A percentile compares a stretch with the other conserved stretches of the same genome.
phyloP scores from a whole-genome alignment of 352 stramenopile species.

The Phytophthora nicotianae region DNA sequence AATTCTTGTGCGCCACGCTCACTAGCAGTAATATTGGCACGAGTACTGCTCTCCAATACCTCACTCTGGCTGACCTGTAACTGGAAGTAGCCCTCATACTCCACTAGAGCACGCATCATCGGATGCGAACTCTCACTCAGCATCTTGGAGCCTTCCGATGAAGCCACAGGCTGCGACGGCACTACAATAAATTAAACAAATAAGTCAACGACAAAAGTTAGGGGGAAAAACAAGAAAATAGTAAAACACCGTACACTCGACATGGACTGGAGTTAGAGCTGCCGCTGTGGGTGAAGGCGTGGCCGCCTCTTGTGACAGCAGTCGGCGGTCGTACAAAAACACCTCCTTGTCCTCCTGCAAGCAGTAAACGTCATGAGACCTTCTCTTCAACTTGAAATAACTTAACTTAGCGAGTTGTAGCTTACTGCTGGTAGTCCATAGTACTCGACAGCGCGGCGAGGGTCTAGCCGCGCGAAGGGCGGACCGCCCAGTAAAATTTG shows the following conservation, averaged over 20 bases:
- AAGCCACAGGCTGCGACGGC: slow-evolving; percentile 52
- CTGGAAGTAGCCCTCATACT: slow-evolving; percentile 87
- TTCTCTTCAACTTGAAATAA: slow-evolving; percentile 6
- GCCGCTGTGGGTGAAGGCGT: slow-evolving; percentile 32
- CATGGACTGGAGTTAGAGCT: slow-evolving; percentile 49
- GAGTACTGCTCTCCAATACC: slow-evolving; percentile 55
- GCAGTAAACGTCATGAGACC: slow-evolving; percentile 1
- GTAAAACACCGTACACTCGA: slow-evolving; percentile 39
- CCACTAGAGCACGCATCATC: slow-evolving; percentile 73
- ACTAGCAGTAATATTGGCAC: slow-evolving; percentile 61
- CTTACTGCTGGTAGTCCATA: slow-evolving; percentile 67
- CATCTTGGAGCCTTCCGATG: slow-evolving; percentile 70
- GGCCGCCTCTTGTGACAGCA: slow-evolving; percentile 72
- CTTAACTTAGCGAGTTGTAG: neutral
- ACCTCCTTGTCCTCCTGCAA: slow-evolving; percentile 62
- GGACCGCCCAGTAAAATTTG: slow-evolving; percentile 85
- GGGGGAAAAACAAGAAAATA: neutral
- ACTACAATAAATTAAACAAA: slow-evolving; percentile 41
- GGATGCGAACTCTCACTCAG: slow-evolving; percentile 82
- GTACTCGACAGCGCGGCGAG: slow-evolving; percentile 65
- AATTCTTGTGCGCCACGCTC: slow-evolving; percentile 60
- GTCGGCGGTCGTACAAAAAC: slow-evolving; percentile 84
- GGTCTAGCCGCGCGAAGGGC: slow-evolving; percentile 78
- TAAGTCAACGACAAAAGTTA: slow-evolving; percentile 10
- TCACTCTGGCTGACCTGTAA: slow-evolving; percentile 75